Base-by-base conservation (phyloP, 2,329 filamentous ascomycete species). In the Coniochaeta prunicola region DNA sequence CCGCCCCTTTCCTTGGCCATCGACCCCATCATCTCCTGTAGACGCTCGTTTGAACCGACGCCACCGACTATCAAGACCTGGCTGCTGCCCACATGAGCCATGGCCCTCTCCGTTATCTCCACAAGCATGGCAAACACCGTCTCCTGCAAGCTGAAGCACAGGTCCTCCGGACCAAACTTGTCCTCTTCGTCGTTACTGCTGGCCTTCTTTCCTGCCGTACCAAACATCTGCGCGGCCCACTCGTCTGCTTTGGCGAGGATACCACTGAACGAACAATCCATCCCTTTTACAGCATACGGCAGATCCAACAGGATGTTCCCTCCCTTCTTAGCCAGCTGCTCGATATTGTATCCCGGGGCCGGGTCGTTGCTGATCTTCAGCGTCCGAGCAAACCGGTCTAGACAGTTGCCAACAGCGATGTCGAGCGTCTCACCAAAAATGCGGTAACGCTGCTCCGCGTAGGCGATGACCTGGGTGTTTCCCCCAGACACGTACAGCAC, bases 381-480 rank as follows among this genome's bases (percentile, higher is more conserved):
- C 3, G 92, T 96, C 66, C 94, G 86, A 33, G 94, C 94, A 71
- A 99, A 97, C 34, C 94, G 86, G 74, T 99, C 94, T 53, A 99
- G 85, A 71, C 94, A 97, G 76, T 99, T 99, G 4, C 94, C 94
- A 12, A 99, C 93, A 15, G 94, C 94, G 64, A 97, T 97, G 71
- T 99, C 94, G 57, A 99, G 86, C 1, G 94, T 92, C 77, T 99
- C 94, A 62, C 94, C 94, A 72, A 99, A 99, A 71, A 99, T 99
- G 59, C 94, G 89, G 77, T 99, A 99, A 59, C 93, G 84, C 71
- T 92, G 90, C 64, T 93, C 90, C 36, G 91, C 92, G 76, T 97
- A 99, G 53, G 94, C 94, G 65, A 97, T 97, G 28, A 97, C 93
- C 76, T 99, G 93, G 15, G 93, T 96, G 78, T 99, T 99, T 60